phyloP scores from a whole-genome alignment of 2,329 filamentous ascomycete species.

The Trichoderma sp. region DNA sequence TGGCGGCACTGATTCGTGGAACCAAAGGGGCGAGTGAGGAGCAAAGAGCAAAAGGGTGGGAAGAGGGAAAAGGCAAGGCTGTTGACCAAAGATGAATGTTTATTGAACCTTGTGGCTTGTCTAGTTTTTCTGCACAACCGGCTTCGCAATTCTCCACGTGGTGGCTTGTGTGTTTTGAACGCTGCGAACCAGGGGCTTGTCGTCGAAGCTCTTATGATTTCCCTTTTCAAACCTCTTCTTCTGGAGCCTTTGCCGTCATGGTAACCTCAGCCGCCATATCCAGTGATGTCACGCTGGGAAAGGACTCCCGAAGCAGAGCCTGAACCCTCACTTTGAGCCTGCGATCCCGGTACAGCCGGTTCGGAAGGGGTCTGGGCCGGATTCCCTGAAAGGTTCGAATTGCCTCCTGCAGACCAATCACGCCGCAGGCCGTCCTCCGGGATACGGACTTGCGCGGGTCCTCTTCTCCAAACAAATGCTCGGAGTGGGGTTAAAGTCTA shows the following conservation, averaged over 20 bases:
- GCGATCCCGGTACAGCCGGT: constrained; percentile 13
- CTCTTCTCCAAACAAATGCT: not conserved
- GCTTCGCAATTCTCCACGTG: not conserved
- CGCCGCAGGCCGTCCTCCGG: constrained; percentile 11
- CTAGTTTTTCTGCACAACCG: not conserved
- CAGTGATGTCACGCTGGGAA: constrained; percentile 10
- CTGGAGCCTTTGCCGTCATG: not conserved
- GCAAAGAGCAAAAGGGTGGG: not conserved
- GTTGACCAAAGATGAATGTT: not conserved
- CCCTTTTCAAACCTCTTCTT: not conserved
- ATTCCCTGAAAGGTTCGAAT: constrained; percentile 9
- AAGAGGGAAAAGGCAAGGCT: not conserved
- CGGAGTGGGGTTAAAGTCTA: not conserved
- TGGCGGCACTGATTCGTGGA: constrained; percentile 10
- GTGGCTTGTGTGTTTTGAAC: not conserved
- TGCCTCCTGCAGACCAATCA: constrained; percentile 9
- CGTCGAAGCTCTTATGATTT: not conserved
- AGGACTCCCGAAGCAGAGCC: not conserved
- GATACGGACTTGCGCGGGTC: constrained; percentile 11
- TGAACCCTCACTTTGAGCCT: not conserved
- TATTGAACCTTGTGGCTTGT: not conserved
- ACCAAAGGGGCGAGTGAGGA: constrained; percentile 6
- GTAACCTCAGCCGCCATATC: not conserved
- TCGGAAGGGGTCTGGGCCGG: not conserved
- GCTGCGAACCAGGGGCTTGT: not conserved